Evolutionary conservation across 805 yeast genomes (phyloP).

Genomic region (Zygotorulaspora chibaensis): DNA sequence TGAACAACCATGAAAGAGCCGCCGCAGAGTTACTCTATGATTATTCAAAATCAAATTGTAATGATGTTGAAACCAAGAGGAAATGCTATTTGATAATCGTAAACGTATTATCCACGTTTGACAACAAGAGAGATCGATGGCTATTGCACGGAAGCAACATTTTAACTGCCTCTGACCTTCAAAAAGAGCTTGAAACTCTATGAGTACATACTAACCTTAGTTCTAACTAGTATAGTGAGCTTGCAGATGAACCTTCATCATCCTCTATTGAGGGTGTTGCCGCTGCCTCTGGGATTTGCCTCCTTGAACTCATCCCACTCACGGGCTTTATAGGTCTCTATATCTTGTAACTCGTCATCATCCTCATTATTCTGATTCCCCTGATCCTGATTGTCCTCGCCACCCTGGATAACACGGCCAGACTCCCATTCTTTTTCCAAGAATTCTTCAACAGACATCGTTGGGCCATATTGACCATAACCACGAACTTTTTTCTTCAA

Average conservation of each 20-base stretch:
- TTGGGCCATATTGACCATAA: constrained; percentile 88
- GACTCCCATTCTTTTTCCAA: constrained; percentile 78
- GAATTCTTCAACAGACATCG: constrained; percentile 91
- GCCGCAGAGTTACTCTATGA: constrained; percentile 31
- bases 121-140: constrained; percentile 28
- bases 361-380: constrained; percentile 55
- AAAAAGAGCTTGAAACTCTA: constrained; percentile 14
- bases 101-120: constrained; percentile 29
- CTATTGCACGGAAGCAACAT: constrained; percentile 23
- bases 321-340: constrained; percentile 69
- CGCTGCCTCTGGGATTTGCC: constrained; percentile 79
- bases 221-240: neutral
- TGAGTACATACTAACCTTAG: constrained; percentile 4
- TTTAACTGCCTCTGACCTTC: constrained; percentile 29
- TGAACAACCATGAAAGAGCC: constrained; percentile 28
- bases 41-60: constrained; percentile 13
- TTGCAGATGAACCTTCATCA: constrained; percentile 1
- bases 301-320: constrained; percentile 95
- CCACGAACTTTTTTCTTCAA: constrained; percentile 69
- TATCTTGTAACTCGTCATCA: constrained; percentile 53
- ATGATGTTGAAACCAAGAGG: constrained; percentile 12
- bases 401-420: constrained; percentile 67
- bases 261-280: constrained; percentile 75
- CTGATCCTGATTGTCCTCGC: constrained; percentile 38
- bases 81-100: constrained; percentile 25